phyloP scores from a whole-genome alignment of 805 yeast genomes.

The Ogataea sp. region DNA sequence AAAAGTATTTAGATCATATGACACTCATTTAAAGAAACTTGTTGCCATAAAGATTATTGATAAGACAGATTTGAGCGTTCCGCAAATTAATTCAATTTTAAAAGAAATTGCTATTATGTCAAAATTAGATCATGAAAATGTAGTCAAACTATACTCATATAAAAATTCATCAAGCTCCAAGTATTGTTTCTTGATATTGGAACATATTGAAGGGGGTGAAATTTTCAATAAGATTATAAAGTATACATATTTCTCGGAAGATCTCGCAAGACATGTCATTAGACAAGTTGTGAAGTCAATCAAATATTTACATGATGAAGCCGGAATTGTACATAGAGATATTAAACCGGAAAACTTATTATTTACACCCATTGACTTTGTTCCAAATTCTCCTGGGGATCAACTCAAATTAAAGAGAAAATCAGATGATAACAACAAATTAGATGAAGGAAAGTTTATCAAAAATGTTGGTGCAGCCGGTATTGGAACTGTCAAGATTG shows the following conservation, averaged over 20 bases:
- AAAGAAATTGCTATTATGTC: slow-evolving; percentile 74
- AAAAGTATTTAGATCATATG: slow-evolving; percentile 66
- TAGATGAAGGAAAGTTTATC: slow-evolving; percentile 53
- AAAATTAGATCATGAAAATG: slow-evolving; percentile 51
- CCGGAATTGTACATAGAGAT: slow-evolving; percentile 71
- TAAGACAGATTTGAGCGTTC: slow-evolving; percentile 44
- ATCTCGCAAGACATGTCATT: slow-evolving; percentile 64
- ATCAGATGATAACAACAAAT: slow-evolving; percentile 51
- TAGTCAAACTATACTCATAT: slow-evolving; percentile 47
- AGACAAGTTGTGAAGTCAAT: slow-evolving; percentile 64
- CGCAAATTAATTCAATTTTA: slow-evolving; percentile 48
- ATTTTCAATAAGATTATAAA: slow-evolving; percentile 74
- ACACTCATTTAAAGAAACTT: slow-evolving; percentile 28
- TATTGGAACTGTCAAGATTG: slow-evolving; percentile 55
- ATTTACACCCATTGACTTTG: slow-evolving; percentile 45
- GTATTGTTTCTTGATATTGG: slow-evolving; percentile 58
- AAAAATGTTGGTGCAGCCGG: slow-evolving; percentile 53
- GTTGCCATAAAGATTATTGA: slow-evolving; percentile 75
- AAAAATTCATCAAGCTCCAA: slow-evolving; percentile 36
- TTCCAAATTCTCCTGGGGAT: slow-evolving; percentile 32
- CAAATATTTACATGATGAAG: slow-evolving; percentile 61
- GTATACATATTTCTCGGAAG: slow-evolving; percentile 68
- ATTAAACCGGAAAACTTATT: slow-evolving; percentile 75
- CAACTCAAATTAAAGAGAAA: slow-evolving; percentile 35
- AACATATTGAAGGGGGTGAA: slow-evolving; percentile 72